phyloP scores from a whole-genome alignment of 352 stramenopile species.

The Phytophthora capsici region DNA sequence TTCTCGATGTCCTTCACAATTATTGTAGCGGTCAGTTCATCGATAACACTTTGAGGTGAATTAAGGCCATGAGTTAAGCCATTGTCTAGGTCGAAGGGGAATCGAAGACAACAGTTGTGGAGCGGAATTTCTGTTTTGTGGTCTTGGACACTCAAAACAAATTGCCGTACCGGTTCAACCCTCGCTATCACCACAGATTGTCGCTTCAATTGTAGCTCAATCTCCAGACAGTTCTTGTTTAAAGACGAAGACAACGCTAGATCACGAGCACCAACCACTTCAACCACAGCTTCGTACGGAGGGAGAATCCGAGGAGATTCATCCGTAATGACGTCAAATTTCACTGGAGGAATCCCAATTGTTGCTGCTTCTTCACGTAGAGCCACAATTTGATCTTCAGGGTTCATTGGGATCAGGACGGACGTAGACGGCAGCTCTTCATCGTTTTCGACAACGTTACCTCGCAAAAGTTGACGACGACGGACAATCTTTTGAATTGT shows the following conservation, averaged over 20 bases:
- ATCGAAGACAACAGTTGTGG: conserved; percentile 21
- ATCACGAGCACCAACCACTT: conserved; percentile 30
- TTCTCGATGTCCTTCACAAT: conserved; percentile 10
- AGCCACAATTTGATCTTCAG: conserved; percentile 1
- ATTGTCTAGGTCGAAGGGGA: conserved; percentile 19
- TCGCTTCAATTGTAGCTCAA: conserved; percentile 23
- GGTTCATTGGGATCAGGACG: conserved; percentile 19
- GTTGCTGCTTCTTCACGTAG: background rate
- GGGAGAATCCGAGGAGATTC: conserved; percentile 11
- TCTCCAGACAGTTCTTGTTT: conserved; percentile 18
- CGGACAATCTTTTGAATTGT: conserved; percentile 18
- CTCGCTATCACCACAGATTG: conserved; percentile 17
- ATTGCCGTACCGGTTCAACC: conserved; percentile 11
- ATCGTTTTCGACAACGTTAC: conserved; percentile 7
- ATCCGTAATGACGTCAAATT: background rate
- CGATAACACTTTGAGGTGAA: conserved; percentile 32
- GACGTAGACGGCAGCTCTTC: conserved; percentile 36
- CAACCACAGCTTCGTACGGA: conserved; percentile 32
- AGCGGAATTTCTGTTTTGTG: conserved; percentile 11
- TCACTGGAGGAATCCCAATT: background rate
- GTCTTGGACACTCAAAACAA: conserved; percentile 21
- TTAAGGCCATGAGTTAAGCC: conserved; percentile 7
- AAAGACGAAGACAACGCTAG: conserved; percentile 7
- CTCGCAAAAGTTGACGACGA: background rate
- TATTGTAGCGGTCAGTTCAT: conserved; percentile 33